Percentiles rank a stretch among this genome's conserved stretches.
Conservation (phyloP, 768 basidiomycete species). For the Naganishia friedmannii region DNA sequence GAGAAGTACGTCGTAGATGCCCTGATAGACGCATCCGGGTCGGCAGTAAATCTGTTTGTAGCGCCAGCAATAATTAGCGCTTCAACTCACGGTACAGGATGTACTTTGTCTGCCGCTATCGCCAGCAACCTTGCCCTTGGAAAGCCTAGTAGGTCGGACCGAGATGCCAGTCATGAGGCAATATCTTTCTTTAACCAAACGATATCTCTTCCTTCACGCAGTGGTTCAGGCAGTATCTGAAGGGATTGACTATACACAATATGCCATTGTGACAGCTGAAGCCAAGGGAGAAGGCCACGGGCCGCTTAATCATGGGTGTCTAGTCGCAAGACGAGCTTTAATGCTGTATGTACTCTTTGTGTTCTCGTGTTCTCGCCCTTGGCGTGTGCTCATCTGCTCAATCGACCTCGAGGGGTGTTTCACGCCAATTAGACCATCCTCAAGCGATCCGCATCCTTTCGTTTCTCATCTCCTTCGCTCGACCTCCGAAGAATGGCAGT, state of each 20-base stretch:
- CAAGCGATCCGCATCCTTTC: constrained; percentile 66
- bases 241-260: constrained; percentile 71
- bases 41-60: constrained; percentile 29
- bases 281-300: constrained; percentile 73
- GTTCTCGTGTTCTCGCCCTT: background rate
- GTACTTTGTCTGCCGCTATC: constrained; percentile 81
- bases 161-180: background rate
- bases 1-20: constrained; percentile 48
- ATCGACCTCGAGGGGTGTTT: background rate
- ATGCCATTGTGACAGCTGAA: constrained; percentile 68
- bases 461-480: constrained; percentile 63
- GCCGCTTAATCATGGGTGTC: constrained; percentile 81
- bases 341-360: constrained; percentile 57
- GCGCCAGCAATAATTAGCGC: constrained; percentile 60
- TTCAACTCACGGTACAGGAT: constrained; percentile 84
- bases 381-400: background rate
- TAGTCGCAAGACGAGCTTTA: constrained; percentile 57
- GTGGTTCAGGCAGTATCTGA: constrained; percentile 61
- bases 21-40: constrained; percentile 29
- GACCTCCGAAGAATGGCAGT: constrained; percentile 51
- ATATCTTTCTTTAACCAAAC: background rate
- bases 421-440: constrained; percentile 58
- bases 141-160: constrained; percentile 52
- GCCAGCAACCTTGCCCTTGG: constrained; percentile 65
- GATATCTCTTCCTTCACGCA: constrained; percentile 37